These are phyloP conservation scores for Lachancea mirantina DNA, from an alignment of 805 yeast species.

Conservation along the genomic window DNA sequence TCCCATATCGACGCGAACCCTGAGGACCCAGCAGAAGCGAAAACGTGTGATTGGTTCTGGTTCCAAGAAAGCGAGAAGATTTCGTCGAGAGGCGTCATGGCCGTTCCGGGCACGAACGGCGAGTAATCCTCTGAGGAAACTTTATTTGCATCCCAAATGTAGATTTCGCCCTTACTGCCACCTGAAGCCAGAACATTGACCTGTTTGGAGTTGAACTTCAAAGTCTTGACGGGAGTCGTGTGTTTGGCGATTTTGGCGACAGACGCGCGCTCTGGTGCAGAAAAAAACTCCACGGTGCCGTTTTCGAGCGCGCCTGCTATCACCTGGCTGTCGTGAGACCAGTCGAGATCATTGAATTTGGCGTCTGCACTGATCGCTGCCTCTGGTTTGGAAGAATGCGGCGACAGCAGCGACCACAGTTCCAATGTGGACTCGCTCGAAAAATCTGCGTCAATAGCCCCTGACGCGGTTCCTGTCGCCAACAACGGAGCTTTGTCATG, in stretches of 20 bases:
- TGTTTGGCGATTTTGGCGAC: conserved; percentile 53
- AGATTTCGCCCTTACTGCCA: conserved; percentile 82
- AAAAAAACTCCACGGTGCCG: conserved; percentile 73
- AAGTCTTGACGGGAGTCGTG: conserved; percentile 59
- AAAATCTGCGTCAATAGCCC: conserved; percentile 86
- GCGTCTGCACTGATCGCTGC: conserved; percentile 43
- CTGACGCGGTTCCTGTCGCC: conserved; percentile 93
- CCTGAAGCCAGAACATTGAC: conserved; percentile 73
- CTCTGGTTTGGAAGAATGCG: conserved; percentile 35
- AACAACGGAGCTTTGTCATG: conserved; percentile 62
- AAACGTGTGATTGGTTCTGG: conserved; percentile 69
- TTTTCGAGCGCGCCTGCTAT: conserved; percentile 89
- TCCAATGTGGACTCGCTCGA: conserved; percentile 72
- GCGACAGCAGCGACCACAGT: conserved; percentile 60
- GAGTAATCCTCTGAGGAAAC: conserved; percentile 31
- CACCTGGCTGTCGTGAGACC: conserved; percentile 60
- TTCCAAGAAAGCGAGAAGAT: conserved; percentile 86
- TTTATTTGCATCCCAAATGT: conserved; percentile 82
- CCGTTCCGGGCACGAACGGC: conserved; percentile 61
- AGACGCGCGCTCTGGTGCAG: conserved; percentile 38
- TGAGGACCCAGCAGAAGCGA: conserved; percentile 81
- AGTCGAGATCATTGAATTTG: conserved; percentile 72
- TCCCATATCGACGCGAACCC: conserved; percentile 95
- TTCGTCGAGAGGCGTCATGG: conserved; percentile 75
- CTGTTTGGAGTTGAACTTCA: conserved; percentile 73